A percentile compares a stretch with the other conserved stretches of the same genome.
Conservation (phyloP, 2,329 filamentous ascomycete species). For the Colletotrichum sublineola region DNA sequence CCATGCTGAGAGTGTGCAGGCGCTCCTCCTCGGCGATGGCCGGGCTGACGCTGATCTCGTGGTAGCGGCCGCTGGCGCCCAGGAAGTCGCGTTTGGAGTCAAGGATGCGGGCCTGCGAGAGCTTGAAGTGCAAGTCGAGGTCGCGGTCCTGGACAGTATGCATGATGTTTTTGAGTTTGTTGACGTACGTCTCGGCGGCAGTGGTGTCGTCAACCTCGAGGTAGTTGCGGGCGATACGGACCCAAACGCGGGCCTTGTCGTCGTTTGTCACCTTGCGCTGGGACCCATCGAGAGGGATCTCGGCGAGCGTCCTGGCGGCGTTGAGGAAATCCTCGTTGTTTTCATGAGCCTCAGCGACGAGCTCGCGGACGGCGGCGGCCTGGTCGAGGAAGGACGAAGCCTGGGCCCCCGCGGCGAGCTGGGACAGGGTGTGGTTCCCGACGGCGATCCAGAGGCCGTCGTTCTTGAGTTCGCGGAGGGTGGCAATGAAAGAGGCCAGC, state of each 20-base stretch:
- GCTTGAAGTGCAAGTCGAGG: slow-evolving; percentile 85
- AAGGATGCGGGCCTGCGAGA: slow-evolving; percentile 92
- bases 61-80: slow-evolving; percentile 88
- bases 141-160: slow-evolving; percentile 80
- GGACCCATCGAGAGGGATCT: slow-evolving; percentile 89
- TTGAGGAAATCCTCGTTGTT: slow-evolving; percentile 82
- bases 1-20: slow-evolving; percentile 84
- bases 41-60: slow-evolving; percentile 83
- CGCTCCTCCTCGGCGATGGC: slow-evolving; percentile 89
- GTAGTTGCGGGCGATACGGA: slow-evolving; percentile 93
- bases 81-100: slow-evolving; percentile 93
- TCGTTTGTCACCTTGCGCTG: slow-evolving; percentile 86
- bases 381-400: slow-evolving; percentile 83
- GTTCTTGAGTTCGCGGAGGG: slow-evolving; percentile 72
- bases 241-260: slow-evolving; percentile 88
- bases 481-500: slow-evolving; percentile 74
- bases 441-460: slow-evolving; percentile 80
- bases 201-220: slow-evolving; percentile 94
- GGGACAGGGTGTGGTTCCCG: slow-evolving; percentile 78
- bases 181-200: slow-evolving; percentile 86
- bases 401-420: slow-evolving; percentile 68
- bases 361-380: slow-evolving; percentile 81
- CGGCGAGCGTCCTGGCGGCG: slow-evolving; percentile 83
- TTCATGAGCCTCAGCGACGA: slow-evolving; percentile 88
- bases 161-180: slow-evolving; percentile 95